Evolutionary conservation across 768 basidiomycete genomes (phyloP).

Genomic region (Mycena latifolia): DNA sequence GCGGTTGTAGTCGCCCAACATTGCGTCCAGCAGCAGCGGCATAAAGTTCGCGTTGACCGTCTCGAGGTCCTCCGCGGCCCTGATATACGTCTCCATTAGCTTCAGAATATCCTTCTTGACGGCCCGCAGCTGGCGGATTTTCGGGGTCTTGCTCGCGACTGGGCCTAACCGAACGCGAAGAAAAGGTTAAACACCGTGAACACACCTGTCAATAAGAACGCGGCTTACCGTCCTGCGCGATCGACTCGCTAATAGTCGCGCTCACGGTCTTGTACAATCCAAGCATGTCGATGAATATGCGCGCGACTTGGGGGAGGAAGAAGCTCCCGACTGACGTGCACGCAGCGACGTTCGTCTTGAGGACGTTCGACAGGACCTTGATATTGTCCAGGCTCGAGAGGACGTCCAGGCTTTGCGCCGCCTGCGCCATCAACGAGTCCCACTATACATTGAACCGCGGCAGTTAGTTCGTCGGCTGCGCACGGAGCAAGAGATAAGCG

Average conservation of each 20-base stretch:
- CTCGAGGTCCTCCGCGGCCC: conserved; percentile 96
- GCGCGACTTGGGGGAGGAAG: conserved; percentile 94
- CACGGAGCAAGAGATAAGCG: neutral
- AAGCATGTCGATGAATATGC: conserved; percentile 97
- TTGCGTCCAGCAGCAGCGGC: conserved; percentile 96
- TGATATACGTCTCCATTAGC: conserved; percentile 97
- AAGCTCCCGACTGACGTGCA: conserved; percentile 97
- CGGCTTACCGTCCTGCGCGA: conserved; percentile 80
- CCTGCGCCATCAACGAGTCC: conserved; percentile 98
- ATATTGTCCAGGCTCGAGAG: conserved; percentile 92
- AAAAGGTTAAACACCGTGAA: conserved; percentile 6
- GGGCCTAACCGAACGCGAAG: conserved; percentile 59
- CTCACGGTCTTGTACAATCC: conserved; percentile 98
- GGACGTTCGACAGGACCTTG: conserved; percentile 94
- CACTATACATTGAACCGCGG: conserved; percentile 66
- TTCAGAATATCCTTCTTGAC: conserved; percentile 99
- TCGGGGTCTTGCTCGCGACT: conserved; percentile 96
- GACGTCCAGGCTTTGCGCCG: conserved; percentile 92
- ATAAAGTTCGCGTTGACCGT: conserved; percentile 92
- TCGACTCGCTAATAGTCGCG: conserved; percentile 93
- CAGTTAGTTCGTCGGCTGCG: neutral
- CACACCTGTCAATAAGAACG: conserved; percentile 25
- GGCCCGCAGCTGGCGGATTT: conserved; percentile 92
- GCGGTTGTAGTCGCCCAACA: conserved; percentile 94
- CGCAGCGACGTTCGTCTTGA: conserved; percentile 98